Evolutionary conservation across 2,329 filamentous ascomycete genomes (phyloP).

Genomic region (Sporothrix phasma): DNA sequence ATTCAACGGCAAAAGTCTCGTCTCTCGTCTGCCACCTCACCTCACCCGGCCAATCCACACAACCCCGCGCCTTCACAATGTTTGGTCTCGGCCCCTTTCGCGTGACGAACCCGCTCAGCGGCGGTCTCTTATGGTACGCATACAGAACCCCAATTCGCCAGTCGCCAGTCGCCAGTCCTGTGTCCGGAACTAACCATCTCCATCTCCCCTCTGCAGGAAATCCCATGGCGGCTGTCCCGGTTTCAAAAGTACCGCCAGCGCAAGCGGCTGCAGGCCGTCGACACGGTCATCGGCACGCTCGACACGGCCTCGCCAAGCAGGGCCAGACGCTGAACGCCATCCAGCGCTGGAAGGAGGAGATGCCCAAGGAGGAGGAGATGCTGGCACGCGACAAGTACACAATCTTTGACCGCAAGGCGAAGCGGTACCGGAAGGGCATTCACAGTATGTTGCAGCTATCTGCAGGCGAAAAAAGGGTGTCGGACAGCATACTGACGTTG

Average conservation of each 20-base stretch:
- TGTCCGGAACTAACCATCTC: neutral
- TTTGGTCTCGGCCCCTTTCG: slow-evolving; percentile 76
- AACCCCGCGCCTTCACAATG: slow-evolving; percentile 43
- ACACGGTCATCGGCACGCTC: slow-evolving; percentile 75
- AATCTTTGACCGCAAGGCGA: slow-evolving; percentile 92
- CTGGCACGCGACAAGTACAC: slow-evolving; percentile 94
- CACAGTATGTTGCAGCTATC: slow-evolving; percentile 62
- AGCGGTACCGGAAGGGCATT: slow-evolving; percentile 91
- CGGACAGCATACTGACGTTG: neutral
- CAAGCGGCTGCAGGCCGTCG: slow-evolving; percentile 71
- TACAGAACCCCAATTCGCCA: neutral
- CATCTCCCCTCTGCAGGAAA: slow-evolving; percentile 52
- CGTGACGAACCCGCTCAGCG: slow-evolving; percentile 62
- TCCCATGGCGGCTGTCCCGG: slow-evolving; percentile 85
- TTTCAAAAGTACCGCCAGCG: slow-evolving; percentile 86
- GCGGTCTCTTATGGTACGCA: slow-evolving; percentile 71
- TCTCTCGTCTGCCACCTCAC: neutral
- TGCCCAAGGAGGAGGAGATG: slow-evolving; percentile 96
- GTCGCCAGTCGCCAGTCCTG: neutral
- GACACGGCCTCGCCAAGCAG: slow-evolving; percentile 67
- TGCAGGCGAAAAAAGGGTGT: neutral
- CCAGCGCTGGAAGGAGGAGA: slow-evolving; percentile 86
- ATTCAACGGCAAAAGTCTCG: neutral
- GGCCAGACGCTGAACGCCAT: slow-evolving; percentile 65
- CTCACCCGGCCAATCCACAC: neutral